phyloP scores from a whole-genome alignment of 164 flowering plant genomes.

The Piper longum region DNA sequence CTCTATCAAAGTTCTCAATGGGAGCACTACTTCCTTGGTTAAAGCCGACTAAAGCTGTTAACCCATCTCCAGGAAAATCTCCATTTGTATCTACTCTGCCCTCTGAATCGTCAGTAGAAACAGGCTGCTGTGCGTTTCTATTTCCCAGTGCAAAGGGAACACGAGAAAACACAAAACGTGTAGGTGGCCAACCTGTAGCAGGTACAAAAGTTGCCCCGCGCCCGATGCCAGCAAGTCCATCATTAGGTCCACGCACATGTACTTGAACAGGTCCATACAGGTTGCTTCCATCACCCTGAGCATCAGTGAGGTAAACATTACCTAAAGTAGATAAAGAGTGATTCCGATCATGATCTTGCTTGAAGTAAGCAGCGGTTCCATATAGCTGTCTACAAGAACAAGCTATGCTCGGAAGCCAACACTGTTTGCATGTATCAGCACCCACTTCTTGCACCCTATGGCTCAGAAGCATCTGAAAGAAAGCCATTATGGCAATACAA shows the following conservation, averaged over 20 bases:
- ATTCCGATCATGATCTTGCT: constrained; percentile 66
- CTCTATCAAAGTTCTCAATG: constrained; percentile 47
- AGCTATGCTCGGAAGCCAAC: constrained; percentile 50
- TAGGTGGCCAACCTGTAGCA: constrained; percentile 71
- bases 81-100: constrained; percentile 60
- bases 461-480: constrained; percentile 71
- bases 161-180: constrained; percentile 89
- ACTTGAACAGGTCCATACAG: constrained; percentile 69
- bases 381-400: constrained; percentile 76
- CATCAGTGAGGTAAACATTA: constrained; percentile 51
- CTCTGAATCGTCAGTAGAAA: constrained; percentile 78
- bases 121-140: constrained; percentile 63
- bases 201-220: constrained; percentile 77
- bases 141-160: constrained; percentile 79
- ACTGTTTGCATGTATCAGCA: constrained; percentile 81
- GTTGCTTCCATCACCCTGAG: constrained; percentile 60
- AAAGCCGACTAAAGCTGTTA: constrained; percentile 89
- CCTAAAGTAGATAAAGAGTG: constrained; percentile 38
- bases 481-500: constrained; percentile 1
- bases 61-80: constrained; percentile 78
- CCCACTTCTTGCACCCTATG: constrained; percentile 83
- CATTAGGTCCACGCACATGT: constrained; percentile 79
- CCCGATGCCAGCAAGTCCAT: constrained; percentile 97
- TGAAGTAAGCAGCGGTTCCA: constrained; percentile 61
- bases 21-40: constrained; percentile 54